Conservation (phyloP, 2,329 filamentous ascomycete species). For the Xylaria hypoxylon region DNA sequence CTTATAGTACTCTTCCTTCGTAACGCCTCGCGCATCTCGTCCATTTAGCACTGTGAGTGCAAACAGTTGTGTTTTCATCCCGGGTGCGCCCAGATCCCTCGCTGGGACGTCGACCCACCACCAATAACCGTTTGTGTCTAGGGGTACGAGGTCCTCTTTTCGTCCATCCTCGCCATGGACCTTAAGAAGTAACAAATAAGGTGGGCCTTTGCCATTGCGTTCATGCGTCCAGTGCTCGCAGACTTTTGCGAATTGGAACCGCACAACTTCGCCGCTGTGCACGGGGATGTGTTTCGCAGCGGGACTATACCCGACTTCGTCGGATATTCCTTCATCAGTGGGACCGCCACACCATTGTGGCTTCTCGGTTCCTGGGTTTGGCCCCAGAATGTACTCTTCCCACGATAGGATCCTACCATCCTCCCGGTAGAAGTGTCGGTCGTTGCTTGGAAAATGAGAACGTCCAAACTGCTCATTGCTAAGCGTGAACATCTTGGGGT, state of each 20-base stretch:
- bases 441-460: slow-evolving; percentile 80
- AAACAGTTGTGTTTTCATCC: slow-evolving; percentile 74
- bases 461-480: slow-evolving; percentile 84
- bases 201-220: slow-evolving; percentile 72
- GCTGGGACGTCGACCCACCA: slow-evolving; percentile 84
- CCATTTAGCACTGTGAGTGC: slow-evolving; percentile 66
- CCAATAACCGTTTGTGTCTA: slow-evolving; percentile 81
- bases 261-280: slow-evolving; percentile 66
- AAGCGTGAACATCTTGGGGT: slow-evolving; percentile 68
- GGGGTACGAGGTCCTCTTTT: slow-evolving; percentile 74
- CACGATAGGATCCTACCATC: slow-evolving; percentile 77
- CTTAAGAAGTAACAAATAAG: slow-evolving; percentile 76
- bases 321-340: slow-evolving; percentile 63
- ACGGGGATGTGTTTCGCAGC: slow-evolving; percentile 69
- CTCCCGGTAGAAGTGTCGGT: slow-evolving; percentile 76
- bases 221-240: slow-evolving; percentile 88
- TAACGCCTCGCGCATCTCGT: slow-evolving; percentile 61
- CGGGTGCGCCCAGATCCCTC: slow-evolving; percentile 73
- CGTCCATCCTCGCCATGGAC: slow-evolving; percentile 74
- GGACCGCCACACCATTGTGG: slow-evolving; percentile 60
- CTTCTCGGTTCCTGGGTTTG: slow-evolving; percentile 59
- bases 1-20: slow-evolving; percentile 59
- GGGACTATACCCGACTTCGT: slow-evolving; percentile 71
- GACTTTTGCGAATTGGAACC: slow-evolving; percentile 82
- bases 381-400: slow-evolving; percentile 83